Conservation (phyloP, 495 filamentous ascomycete genomes). For the Penicillium pulvis region DNA sequence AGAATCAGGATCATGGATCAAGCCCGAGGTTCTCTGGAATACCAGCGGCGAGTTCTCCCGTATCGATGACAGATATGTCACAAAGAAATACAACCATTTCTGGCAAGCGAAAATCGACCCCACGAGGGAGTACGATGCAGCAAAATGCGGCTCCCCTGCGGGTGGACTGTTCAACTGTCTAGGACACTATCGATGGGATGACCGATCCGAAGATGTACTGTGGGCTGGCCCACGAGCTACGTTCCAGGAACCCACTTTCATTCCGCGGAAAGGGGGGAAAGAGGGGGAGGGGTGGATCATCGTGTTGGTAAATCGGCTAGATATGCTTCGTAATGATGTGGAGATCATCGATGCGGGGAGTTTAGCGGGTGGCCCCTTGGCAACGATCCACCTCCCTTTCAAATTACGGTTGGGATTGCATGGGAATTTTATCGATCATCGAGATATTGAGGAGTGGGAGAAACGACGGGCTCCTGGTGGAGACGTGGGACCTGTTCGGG, state of each 20-base stretch:
- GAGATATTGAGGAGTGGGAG: slow-evolving; percentile 14
- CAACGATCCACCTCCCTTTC: slow-evolving; percentile 35
- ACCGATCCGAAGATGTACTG: slow-evolving; percentile 38
- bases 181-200: slow-evolving; percentile 2
- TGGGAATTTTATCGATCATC: slow-evolving; percentile 21
- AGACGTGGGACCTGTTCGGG: background rate
- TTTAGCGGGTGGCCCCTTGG: slow-evolving; percentile 41
- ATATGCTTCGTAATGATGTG: slow-evolving; percentile 52
- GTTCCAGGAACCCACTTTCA: slow-evolving; percentile 62
- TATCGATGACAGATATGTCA: slow-evolving; percentile 58
- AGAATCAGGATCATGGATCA: slow-evolving; percentile 18
- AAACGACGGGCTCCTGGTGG: background rate
- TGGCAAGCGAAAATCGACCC: slow-evolving; percentile 53
- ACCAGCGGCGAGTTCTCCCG: slow-evolving; percentile 59
- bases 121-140: slow-evolving; percentile 38
- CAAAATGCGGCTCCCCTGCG: background rate
- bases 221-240: slow-evolving; percentile 49
- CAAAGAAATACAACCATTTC: slow-evolving; percentile 56
- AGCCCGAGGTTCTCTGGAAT: slow-evolving; percentile 39
- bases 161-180: background rate
- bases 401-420: slow-evolving; percentile 17
- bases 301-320: slow-evolving; percentile 55
- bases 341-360: slow-evolving; percentile 53
- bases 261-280: slow-evolving; percentile 41
- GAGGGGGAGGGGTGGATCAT: slow-evolving; percentile 61